Evolutionary conservation across 78 protist species (phyloP), one percentile per base, ranked within the genome.

Genomic region (Dictyostelium brefeldianum): DNA sequence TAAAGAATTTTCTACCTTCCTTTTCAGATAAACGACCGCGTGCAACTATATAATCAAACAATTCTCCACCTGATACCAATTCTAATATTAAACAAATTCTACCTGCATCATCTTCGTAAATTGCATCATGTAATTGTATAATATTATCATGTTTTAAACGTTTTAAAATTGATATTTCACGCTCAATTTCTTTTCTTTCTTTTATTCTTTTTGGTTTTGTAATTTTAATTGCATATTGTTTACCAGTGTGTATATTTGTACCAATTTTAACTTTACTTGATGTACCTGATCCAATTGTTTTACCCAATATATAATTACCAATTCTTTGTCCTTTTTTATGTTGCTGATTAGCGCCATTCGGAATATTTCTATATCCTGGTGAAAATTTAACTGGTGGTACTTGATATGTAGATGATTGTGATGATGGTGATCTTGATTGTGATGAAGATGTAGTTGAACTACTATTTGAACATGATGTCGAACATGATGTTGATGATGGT

Each of bases 41-140:
- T 0, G 93, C 91, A 1, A 89, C 91, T 8, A 92, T 81, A 50
- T 92, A 97, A 62, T 97, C 98, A 79, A 92, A 92, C 8, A 92
- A 48, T 65, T 92, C 96, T 56, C 96, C 96, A 51, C 91, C 91
- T 12, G 83, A 65, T 3, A 81, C 83, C 22, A 69, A 67, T 36
- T 92, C 96, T 50, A 83, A 59, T 3, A 92, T 74, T 25, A 92
- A 41, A 59, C 90, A 92, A 2, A 87, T 83, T 71, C 87, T 56
- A 46, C 87, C 87, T 5, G 36, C 18, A 0, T 83, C 92, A 10
- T 80, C 96, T 10, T 81, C 91, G 29, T 91, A 82, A 22, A 92
- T 83, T n/a, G 94, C 81, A 41, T 91, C 97, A 53, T 71, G 89
- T 25, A 95, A 8, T 81, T 80, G 93, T 20, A 85, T 83, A 25